phyloP scores from a whole-genome alignment of 2,329 filamentous ascomycete species.

The Septoria linicola region DNA sequence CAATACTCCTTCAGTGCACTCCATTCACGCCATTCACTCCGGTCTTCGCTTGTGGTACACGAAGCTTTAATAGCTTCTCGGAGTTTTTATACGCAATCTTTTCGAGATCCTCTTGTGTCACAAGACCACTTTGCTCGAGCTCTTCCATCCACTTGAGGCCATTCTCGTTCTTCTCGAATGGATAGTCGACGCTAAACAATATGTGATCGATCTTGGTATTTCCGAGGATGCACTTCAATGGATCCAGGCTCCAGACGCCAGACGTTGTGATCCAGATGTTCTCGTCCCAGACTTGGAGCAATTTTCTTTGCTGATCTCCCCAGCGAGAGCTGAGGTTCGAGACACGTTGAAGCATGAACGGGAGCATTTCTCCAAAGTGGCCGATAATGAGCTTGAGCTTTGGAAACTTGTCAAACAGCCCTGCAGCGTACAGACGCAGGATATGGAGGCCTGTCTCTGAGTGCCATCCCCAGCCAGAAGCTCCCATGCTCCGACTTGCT shows the following conservation, averaged over 20 bases:
- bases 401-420: constrained; percentile 57
- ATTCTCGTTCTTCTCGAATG: constrained; percentile 53
- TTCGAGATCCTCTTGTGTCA: constrained; percentile 51
- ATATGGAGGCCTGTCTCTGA: constrained; percentile 51
- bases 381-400: constrained; percentile 56
- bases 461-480: constrained; percentile 54
- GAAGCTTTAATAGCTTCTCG: constrained; percentile 46
- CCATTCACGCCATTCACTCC: constrained; percentile 9
- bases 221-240: constrained; percentile 46
- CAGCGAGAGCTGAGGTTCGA: constrained; percentile 33
- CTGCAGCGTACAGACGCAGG: constrained; percentile 52
- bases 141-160: constrained; percentile 53
- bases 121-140: constrained; percentile 52
- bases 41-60: constrained; percentile 27
- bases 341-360: constrained; percentile 56
- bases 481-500: constrained; percentile 39
- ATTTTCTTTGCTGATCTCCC: constrained; percentile 40
- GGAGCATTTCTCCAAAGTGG: constrained; percentile 59
- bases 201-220: constrained; percentile 49
- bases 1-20: not conserved
- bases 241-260: constrained; percentile 55
- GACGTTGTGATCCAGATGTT: constrained; percentile 63
- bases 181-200: constrained; percentile 61
- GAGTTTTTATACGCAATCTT: constrained; percentile 54
- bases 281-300: constrained; percentile 45